Evolutionary conservation across 192 early-diverging fungal genomes (phyloP), one percentile per base, ranked within the genome.

Genomic region (Lobosporangium transversale): DNA sequence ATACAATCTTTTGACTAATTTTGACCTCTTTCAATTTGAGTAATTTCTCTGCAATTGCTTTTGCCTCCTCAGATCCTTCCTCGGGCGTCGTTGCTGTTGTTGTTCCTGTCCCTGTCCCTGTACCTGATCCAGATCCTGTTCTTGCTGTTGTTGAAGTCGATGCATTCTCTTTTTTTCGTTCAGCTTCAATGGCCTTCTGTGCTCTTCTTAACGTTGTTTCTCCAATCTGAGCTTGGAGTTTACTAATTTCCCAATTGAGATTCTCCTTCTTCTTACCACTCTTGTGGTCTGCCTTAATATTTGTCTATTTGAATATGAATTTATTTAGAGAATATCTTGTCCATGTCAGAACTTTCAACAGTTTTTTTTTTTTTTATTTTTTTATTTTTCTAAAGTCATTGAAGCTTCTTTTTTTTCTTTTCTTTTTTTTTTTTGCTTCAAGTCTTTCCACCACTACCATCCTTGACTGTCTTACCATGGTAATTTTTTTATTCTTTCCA

Each of bases 1-100:
- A 4, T 76, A 76, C 73, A 62, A 67, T 67, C 48, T 76, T 76
- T 45, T 76, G 73, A 20, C 53, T 67, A 42, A 76, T 76, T 59
- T 76, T 76, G 33, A 48, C 35, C 24, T 62, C 73, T 44, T 67
- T 76, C 44, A 76, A 49, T 37, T 67, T 61, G 47, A 44, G 21
- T 20, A 76, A 33, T 53, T 67, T 66, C 27, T 66, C 36, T 4
- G 42, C 43, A n/a, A n/a, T n/a, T 14, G 70, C 70, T 37, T 68
- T 43, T 31, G 29, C 55, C 1, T 35, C 21, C 4, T 62, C 49
- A 3, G 45, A 24, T 1, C 27, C 37, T 2, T 53, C 50, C 40
- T 51, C 51, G 3, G 18, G 18, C n/a, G 32, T 40, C 32, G 12
- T 37, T n/a, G 29, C 55, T 0, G 23, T 24, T 3, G 57, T 42